A percentile compares a stretch with the other conserved stretches of the same genome.
Conservation (phyloP, 495 filamentous ascomycete species). For the Talaromyces trachyspermus region DNA sequence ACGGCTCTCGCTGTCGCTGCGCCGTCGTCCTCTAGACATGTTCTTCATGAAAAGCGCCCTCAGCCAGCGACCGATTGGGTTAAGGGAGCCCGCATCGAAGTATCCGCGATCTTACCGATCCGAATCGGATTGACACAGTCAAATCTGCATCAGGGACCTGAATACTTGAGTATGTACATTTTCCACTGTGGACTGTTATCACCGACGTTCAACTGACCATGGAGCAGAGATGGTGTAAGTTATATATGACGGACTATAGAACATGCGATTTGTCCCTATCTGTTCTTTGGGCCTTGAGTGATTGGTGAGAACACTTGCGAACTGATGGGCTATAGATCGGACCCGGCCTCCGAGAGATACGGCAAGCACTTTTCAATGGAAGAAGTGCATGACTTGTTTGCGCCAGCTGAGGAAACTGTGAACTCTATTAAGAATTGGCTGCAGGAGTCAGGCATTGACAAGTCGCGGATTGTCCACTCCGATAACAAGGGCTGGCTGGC, state of each 20-base stretch:
- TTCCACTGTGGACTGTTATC: neutral
- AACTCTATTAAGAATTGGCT: constrained; percentile 4
- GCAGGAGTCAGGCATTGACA: constrained; percentile 36
- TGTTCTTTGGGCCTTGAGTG: too few relatives aligned
- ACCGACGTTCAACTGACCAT: neutral
- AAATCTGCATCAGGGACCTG: constrained; percentile 23
- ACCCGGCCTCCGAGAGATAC: constrained; percentile 4
- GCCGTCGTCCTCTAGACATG: constrained; percentile 30
- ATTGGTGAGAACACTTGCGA: neutral
- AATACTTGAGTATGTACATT: constrained; percentile 13
- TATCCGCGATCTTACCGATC: constrained; percentile 15
- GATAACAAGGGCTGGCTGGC: constrained; percentile 49
- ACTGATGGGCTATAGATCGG: neutral
- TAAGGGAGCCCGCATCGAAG: constrained; percentile 22
- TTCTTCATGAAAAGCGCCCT: constrained; percentile 32
- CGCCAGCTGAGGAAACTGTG: constrained; percentile 1
- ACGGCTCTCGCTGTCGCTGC: constrained; percentile 21
- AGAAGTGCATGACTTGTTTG: constrained; percentile 6
- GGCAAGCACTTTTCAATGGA: constrained; percentile 8
- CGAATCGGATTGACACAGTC: constrained; percentile 25
- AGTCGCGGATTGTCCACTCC: constrained; percentile 38
- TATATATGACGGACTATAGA: too few relatives aligned
- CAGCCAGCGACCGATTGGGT: constrained; percentile 23
- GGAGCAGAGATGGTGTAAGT: constrained; percentile 6
- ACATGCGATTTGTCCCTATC: too few relatives aligned